phyloP scores from a whole-genome alignment of 2,329 filamentous ascomycete genomes.

The Stagonosporopsis vannaccii region DNA sequence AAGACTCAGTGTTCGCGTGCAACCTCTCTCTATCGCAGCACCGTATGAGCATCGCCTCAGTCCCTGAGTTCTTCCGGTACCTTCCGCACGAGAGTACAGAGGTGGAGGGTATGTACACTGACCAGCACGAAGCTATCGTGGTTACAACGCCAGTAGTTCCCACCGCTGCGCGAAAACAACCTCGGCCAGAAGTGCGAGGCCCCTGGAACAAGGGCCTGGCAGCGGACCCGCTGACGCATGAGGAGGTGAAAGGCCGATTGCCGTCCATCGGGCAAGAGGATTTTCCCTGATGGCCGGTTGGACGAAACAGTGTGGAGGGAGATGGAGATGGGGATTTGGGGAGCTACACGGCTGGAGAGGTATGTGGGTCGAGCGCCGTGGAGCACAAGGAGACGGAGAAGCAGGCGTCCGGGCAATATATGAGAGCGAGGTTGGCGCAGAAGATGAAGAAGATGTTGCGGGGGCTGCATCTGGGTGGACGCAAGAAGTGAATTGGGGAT shows the following conservation, averaged over 20 bases:
- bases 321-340: neutral
- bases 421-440: neutral
- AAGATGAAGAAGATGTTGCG: neutral
- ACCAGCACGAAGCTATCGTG: neutral
- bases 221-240: neutral
- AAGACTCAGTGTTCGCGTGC: neutral
- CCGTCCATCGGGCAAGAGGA: neutral
- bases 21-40: neutral
- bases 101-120: neutral
- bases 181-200: neutral
- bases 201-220: neutral
- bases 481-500: neutral
- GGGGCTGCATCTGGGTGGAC: neutral
- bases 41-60: neutral
- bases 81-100: neutral
- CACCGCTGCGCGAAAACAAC: neutral
- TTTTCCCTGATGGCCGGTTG: neutral
- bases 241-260: neutral
- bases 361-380: neutral
- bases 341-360: neutral
- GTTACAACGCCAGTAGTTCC: neutral
- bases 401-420: neutral
- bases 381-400: neutral
- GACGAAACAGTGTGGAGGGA: neutral
- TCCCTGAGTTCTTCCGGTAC: neutral